Conservation (phyloP, 164 flowering plant genomes). For the Brasenia schreberi region DNA sequence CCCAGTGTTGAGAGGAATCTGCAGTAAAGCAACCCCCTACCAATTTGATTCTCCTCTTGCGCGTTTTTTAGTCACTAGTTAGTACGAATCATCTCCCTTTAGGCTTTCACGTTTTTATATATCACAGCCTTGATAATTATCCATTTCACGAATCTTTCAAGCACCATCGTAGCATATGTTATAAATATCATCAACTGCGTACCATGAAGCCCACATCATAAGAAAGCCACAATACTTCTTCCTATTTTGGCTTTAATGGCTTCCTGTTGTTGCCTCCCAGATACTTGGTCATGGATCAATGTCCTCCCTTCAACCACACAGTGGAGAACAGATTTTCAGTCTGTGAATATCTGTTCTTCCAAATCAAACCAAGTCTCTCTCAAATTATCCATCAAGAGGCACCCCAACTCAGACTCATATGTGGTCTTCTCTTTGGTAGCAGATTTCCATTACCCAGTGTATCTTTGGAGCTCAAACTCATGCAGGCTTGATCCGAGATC, state of each 20-base stretch:
- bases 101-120: not conserved
- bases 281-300: conserved; percentile 57
- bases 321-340: conserved; percentile 42
- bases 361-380: conserved; percentile 42
- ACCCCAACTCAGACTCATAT: conserved; percentile 12
- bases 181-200: not conserved
- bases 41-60: not conserved
- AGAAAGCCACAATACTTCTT: not conserved
- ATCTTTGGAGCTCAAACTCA: conserved; percentile 73
- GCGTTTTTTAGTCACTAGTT: not conserved
- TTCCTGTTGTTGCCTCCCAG: conserved; percentile 29
- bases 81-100: not conserved
- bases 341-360: conserved; percentile 46
- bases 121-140: not conserved
- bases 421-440: conserved; percentile 43
- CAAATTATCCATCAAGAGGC: conserved; percentile 31
- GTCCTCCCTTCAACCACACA: conserved; percentile 52
- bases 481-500: conserved; percentile 16
- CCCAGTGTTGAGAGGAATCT: not conserved
- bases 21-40: not conserved
- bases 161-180: not conserved
- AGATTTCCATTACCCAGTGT: conserved; percentile 37
- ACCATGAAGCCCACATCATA: not conserved
- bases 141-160: not conserved
- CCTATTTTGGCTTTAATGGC: not conserved